A percentile compares a stretch with the other conserved stretches of the same genome.
Evolutionary conservation across 495 filamentous ascomycete genomes (phyloP).

Genomic region (Aspergillus kassunensis): DNA sequence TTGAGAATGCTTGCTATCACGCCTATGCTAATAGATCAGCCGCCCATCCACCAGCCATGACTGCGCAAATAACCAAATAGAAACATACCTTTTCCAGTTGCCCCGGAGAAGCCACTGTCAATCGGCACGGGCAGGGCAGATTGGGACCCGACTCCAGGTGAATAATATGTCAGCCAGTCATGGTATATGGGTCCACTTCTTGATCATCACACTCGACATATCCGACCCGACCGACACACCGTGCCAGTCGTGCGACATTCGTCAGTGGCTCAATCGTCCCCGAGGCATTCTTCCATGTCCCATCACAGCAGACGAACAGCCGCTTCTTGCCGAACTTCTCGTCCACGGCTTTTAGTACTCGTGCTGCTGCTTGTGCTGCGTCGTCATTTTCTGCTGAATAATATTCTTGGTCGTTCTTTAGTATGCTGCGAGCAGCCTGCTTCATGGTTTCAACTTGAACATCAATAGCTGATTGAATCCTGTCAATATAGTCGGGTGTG

Average conservation of each 20-base stretch:
- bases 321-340: neutral
- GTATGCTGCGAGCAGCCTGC: neutral
- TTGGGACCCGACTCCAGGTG: neutral
- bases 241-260: neutral
- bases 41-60: neutral
- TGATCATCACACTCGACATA: neutral
- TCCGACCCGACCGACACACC: neutral
- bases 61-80: neutral
- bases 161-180: neutral
- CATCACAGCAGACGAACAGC: neutral
- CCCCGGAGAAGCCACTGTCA: neutral
- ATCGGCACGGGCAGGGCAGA: neutral
- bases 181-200: neutral
- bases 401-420: neutral
- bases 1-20: neutral
- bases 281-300: neutral
- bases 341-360: neutral
- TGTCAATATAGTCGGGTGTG: neutral
- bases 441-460: neutral
- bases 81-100: neutral
- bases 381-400: neutral
- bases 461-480: neutral
- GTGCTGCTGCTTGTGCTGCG: no score
- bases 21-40: neutral
- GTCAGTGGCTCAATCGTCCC: neutral